These are phyloP conservation scores for Podospora pseudocomata DNA, from an alignment of 495 filamentous ascomycete species.

Conservation along the genomic window DNA sequence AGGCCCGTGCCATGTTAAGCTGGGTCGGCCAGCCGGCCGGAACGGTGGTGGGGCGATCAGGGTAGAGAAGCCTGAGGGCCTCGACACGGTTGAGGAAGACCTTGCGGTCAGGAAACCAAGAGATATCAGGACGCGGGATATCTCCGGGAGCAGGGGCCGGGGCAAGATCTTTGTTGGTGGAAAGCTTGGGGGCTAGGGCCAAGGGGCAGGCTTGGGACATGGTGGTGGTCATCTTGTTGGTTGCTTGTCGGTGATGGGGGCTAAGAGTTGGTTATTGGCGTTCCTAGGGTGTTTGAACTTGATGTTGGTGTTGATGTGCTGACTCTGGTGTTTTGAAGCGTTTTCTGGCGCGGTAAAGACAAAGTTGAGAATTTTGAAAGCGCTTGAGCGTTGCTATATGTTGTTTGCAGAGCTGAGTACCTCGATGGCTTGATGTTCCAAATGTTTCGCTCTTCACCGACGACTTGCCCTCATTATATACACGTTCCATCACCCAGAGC, in stretches of 20 bases:
- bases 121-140: slow-evolving; percentile 26
- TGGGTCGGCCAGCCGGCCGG: slow-evolving; percentile 28
- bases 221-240: neutral
- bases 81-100: slow-evolving; percentile 30
- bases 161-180: neutral
- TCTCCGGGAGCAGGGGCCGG: slow-evolving; percentile 10
- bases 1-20: slow-evolving; percentile 23
- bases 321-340: neutral
- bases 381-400: no score
- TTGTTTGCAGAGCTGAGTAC: neutral
- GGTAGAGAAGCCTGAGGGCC: slow-evolving; percentile 19
- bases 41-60: slow-evolving; percentile 27
- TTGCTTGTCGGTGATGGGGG: neutral
- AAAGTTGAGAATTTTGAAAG: no score
- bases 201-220: slow-evolving; percentile 13
- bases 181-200: neutral
- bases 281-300: neutral
- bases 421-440: neutral
- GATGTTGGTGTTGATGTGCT: neutral
- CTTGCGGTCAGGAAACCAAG: slow-evolving; percentile 33
- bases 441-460: neutral
- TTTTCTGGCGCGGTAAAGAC: neutral
- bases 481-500: neutral
- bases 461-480: slow-evolving; percentile 6
- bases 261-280: neutral